Percentiles rank a stretch among this genome's conserved stretches.
phyloP scores from a whole-genome alignment of 2,329 filamentous ascomycete species.

The Aspergillus nomiae region DNA sequence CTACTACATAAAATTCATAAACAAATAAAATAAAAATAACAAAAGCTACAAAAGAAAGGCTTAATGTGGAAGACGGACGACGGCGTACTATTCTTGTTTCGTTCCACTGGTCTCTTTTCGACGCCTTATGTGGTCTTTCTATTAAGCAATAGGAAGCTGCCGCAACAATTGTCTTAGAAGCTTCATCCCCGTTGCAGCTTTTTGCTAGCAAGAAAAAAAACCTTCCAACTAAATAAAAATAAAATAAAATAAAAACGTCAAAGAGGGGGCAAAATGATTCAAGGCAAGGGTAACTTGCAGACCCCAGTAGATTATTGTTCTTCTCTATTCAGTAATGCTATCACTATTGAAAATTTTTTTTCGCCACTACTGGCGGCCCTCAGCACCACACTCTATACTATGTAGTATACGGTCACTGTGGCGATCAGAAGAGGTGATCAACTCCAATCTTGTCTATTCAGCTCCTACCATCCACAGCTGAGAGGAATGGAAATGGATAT shows the following conservation, averaged over 20 bases:
- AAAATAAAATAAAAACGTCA: not conserved
- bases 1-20: not conserved
- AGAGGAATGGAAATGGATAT: not conserved
- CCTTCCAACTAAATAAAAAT: not conserved
- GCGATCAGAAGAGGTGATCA: slow-evolving; percentile 4
- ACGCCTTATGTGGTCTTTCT: not conserved
- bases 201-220: not conserved
- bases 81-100: slow-evolving; percentile 1
- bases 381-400: not conserved
- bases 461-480: not conserved
- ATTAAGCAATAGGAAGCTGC: not conserved
- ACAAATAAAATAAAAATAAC: too few relatives aligned
- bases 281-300: slow-evolving; percentile 1
- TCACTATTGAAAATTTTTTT: not conserved
- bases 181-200: not conserved
- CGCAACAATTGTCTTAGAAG: not conserved
- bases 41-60: not conserved
- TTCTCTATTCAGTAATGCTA: not conserved
- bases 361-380: not conserved
- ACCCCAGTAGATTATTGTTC: not conserved
- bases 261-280: not conserved
- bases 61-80: not conserved
- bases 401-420: not conserved
- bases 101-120: not conserved
- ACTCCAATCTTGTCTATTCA: not conserved